Conservation (phyloP, 345 rosid genomes). For the Gossypium bickii region DNA sequence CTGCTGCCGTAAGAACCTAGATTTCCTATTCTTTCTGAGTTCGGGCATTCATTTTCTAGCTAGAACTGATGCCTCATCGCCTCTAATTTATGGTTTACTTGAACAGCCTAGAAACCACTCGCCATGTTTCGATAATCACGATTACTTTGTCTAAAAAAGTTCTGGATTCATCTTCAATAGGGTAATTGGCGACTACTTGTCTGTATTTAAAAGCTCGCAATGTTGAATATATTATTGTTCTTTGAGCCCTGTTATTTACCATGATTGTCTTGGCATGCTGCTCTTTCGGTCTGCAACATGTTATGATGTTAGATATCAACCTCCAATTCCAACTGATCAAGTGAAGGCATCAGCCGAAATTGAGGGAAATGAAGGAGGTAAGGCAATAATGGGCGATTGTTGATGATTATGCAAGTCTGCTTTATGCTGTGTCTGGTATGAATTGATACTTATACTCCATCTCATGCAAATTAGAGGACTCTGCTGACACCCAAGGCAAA, state of each 20-base stretch:
- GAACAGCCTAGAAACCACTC: slow-evolving; percentile 52
- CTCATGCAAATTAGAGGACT: slow-evolving; percentile 18
- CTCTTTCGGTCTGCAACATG: not conserved
- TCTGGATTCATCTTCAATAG: slow-evolving; percentile 42
- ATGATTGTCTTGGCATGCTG: not conserved
- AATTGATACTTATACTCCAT: slow-evolving; percentile 6
- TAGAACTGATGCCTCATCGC: not conserved
- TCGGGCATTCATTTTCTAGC: not conserved
- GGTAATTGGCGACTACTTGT: slow-evolving; percentile 30
- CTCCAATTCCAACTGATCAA: slow-evolving; percentile 41
- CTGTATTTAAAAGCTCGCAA: not conserved
- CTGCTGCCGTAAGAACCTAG: slow-evolving; percentile 47
- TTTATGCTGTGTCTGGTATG: not conserved
- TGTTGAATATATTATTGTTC: not conserved
- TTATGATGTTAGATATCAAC: slow-evolving; percentile 35
- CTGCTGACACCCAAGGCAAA: slow-evolving; percentile 17
- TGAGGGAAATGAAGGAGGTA: slow-evolving; percentile 34
- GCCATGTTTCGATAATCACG: slow-evolving; percentile 59
- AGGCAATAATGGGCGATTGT: not conserved
- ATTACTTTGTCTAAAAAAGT: slow-evolving; percentile 50
- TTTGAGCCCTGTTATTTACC: not conserved
- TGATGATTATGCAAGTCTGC: not conserved
- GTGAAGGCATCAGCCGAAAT: slow-evolving; percentile 27
- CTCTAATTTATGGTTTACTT: slow-evolving; percentile 7
- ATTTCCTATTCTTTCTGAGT: not conserved